A percentile compares a stretch with the other conserved stretches of the same genome.
phyloP scores from a whole-genome alignment of 2,329 filamentous ascomycete species.

The Ophiobolus disseminans region DNA sequence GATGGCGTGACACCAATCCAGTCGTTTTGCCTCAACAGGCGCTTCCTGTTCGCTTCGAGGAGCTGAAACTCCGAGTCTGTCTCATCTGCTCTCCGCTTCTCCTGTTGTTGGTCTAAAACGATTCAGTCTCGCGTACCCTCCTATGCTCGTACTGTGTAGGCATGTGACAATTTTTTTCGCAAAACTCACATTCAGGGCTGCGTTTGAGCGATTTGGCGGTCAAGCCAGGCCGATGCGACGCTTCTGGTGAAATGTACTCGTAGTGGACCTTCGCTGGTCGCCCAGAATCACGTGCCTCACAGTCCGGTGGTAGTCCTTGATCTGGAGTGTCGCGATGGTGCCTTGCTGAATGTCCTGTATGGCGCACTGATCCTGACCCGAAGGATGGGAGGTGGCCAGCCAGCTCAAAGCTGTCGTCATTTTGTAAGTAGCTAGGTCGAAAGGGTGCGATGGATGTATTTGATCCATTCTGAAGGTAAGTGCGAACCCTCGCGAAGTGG shows the following conservation, averaged over 20 bases:
- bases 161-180: neutral
- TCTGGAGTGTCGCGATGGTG: neutral
- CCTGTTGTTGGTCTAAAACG: neutral
- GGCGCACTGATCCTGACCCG: constrained; percentile 17
- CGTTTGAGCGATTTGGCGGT: neutral
- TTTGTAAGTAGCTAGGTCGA: constrained; percentile 30
- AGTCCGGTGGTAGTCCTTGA: neutral
- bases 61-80: constrained; percentile 21
- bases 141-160: neutral
- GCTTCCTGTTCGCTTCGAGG: constrained; percentile 37
- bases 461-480: constrained; percentile 33
- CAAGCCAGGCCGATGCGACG: neutral
- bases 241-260: neutral
- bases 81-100: constrained; percentile 14
- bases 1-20: constrained; percentile 45
- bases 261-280: neutral
- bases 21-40: constrained; percentile 40
- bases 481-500: constrained; percentile 54
- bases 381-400: constrained; percentile 10
- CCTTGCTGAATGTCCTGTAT: constrained; percentile 12
- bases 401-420: constrained; percentile 13
- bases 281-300: neutral
- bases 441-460: constrained; percentile 25
- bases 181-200: neutral
- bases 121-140: constrained; percentile 5